Percentiles rank a stretch among this genome's conserved stretches.
phyloP scores from a whole-genome alignment of 176 grass and related monocot genomes.

The Carex pumila region DNA sequence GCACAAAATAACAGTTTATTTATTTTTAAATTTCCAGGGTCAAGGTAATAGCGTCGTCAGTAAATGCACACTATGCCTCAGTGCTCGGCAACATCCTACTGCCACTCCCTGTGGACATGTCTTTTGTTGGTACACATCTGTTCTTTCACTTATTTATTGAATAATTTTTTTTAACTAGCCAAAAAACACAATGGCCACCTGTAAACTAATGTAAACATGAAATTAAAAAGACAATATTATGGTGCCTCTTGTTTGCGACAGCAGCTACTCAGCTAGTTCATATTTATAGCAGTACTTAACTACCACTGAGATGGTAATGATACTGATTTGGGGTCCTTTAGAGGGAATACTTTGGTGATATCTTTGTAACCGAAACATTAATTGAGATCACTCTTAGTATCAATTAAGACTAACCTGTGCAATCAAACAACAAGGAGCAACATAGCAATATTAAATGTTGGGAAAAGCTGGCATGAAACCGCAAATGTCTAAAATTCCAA shows the following conservation, averaged over 20 bases:
- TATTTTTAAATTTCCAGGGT: conserved; percentile 25
- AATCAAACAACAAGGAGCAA: background rate
- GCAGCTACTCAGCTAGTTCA: background rate
- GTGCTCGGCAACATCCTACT: conserved; percentile 81
- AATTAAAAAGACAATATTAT: background rate
- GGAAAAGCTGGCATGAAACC: background rate
- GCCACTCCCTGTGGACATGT: conserved; percentile 91
- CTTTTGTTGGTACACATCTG: conserved; percentile 77
- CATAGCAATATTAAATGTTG: background rate
- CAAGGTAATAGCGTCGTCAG: conserved; percentile 51
- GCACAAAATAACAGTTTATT: conserved; percentile 7
- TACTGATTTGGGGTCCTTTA: background rate
- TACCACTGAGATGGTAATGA: background rate
- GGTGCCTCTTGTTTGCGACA: background rate
- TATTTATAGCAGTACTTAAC: background rate
- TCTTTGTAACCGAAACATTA: background rate
- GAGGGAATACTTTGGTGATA: background rate
- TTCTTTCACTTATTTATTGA: background rate
- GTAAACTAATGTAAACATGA: background rate
- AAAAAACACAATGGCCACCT: background rate
- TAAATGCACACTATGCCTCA: conserved; percentile 95
- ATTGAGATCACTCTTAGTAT: conserved; percentile 13
- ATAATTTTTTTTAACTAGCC: background rate
- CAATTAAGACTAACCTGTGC: background rate
- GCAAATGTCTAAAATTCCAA: background rate